A percentile compares a stretch with the other conserved stretches of the same genome.
Evolutionary conservation across 2,329 filamentous ascomycete species (phyloP).

Genomic region (Ceratocystis cacaofunesta): DNA sequence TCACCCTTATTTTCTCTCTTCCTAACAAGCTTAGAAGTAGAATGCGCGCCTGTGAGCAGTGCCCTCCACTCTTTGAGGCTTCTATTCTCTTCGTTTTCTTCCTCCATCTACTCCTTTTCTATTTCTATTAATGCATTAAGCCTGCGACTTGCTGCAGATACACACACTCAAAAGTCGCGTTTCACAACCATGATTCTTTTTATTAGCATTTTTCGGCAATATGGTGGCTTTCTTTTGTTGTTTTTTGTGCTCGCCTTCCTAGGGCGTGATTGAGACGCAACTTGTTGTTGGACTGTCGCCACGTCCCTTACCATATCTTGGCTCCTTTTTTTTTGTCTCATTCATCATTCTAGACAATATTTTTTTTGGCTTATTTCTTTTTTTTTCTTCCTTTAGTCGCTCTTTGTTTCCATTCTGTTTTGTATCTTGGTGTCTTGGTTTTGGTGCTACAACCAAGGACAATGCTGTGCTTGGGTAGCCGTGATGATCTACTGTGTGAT

Average conservation of each 20-base stretch:
- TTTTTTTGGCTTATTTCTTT: neutral
- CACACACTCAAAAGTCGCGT: conserved; percentile 8
- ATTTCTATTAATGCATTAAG: conserved; percentile 1
- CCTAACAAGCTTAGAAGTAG: neutral
- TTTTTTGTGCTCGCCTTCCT: neutral
- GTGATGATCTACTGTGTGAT: neutral
- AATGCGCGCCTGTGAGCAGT: neutral
- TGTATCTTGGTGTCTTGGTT: neutral
- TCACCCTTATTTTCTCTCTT: conserved; percentile 2
- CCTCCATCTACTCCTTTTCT: neutral
- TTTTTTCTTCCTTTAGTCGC: neutral
- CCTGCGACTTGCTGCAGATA: neutral
- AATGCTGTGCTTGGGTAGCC: neutral
- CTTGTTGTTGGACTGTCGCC: too few species aligned
- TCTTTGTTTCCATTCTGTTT: neutral
- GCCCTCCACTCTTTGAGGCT: neutral
- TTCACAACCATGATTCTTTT: neutral
- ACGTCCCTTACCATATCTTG: too few species aligned
- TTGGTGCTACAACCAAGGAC: neutral
- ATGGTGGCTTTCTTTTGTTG: conserved; percentile 2
- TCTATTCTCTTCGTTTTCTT: neutral
- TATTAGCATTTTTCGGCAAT: neutral
- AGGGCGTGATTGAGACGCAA: too few species aligned
- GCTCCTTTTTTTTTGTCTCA: too few species aligned
- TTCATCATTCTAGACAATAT: too few species aligned